A percentile compares a stretch with the other conserved stretches of the same genome.
These are phyloP conservation scores for Coemansia sp. DNA, from an alignment of 192 early-diverging fungal species.

Conservation along the genomic window DNA sequence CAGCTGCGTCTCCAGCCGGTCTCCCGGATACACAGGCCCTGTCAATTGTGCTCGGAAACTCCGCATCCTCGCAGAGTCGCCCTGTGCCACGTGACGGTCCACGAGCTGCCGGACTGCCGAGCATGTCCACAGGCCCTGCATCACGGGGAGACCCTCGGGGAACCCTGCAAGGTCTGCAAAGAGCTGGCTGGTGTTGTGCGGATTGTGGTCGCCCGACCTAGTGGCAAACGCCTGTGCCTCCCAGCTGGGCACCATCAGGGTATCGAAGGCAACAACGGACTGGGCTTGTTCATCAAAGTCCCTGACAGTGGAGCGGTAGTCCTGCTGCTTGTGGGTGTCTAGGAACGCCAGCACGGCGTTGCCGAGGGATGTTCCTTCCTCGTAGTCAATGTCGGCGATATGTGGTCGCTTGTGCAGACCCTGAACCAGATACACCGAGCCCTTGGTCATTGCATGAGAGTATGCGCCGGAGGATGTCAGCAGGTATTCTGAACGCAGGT, in stretches of 20 bases:
- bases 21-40: constrained; percentile 79
- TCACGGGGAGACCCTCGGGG: constrained; percentile 84
- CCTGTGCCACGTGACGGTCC: constrained; percentile 83
- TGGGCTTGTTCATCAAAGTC: too few relatives aligned
- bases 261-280: neutral
- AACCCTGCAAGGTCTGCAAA: constrained; percentile 82
- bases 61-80: constrained; percentile 76
- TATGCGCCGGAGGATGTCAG: constrained; percentile 59
- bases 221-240: neutral
- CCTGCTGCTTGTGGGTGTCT: constrained; percentile 21
- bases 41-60: constrained; percentile 73
- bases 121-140: constrained; percentile 85
- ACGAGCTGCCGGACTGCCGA: constrained; percentile 87
- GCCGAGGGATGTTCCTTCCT: constrained; percentile 62
- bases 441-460: constrained; percentile 65
- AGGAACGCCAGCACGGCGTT: constrained; percentile 85
- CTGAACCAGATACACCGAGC: constrained; percentile 60
- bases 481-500: constrained; percentile 66
- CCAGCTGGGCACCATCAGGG: neutral
- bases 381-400: constrained; percentile 73
- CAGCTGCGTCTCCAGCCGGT: constrained; percentile 78
- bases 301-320: too few relatives aligned
- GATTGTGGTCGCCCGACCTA: constrained; percentile 78
- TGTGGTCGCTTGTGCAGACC: constrained; percentile 65
- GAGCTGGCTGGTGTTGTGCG: constrained; percentile 91